Conservation (phyloP, 2,329 filamentous ascomycete genomes). For the Orbilia blumenaviensis region DNA sequence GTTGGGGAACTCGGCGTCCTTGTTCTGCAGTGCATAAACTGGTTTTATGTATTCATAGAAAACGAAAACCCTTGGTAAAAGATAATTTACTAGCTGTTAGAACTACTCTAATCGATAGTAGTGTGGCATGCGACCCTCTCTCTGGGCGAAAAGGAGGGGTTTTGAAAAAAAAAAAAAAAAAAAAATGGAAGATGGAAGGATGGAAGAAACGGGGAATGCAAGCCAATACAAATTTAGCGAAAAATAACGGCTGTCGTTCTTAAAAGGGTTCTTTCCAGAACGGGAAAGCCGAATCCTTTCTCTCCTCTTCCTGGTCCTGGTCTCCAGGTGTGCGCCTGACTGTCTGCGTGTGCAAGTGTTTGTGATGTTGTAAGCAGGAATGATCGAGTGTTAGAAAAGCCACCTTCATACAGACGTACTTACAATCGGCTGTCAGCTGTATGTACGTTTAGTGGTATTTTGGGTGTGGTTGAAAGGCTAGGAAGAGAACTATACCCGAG, state of each 20-base stretch:
- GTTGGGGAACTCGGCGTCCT: not conserved
- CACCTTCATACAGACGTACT: conserved; percentile 1
- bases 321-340: conserved; percentile 15
- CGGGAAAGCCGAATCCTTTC: conserved; percentile 18
- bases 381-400: not conserved
- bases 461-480: not conserved
- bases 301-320: no score
- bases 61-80: not conserved
- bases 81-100: not conserved
- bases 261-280: not conserved
- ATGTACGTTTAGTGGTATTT: not conserved
- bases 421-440: conserved; percentile 11
- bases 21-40: not conserved
- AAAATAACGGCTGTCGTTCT: not conserved
- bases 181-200: not conserved
- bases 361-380: not conserved
- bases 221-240: conserved; percentile 1
- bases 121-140: no score
- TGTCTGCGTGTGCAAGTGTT: not conserved
- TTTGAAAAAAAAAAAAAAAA: not conserved
- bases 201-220: conserved; percentile 2
- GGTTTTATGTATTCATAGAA: not conserved
- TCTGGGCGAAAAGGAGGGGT: not conserved
- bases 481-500: conserved; percentile 11
- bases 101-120: conserved; percentile 9